These are phyloP conservation scores for Phialocephala subalpina DNA, from an alignment of 2,329 filamentous ascomycete genomes.

Conservation along the genomic window DNA sequence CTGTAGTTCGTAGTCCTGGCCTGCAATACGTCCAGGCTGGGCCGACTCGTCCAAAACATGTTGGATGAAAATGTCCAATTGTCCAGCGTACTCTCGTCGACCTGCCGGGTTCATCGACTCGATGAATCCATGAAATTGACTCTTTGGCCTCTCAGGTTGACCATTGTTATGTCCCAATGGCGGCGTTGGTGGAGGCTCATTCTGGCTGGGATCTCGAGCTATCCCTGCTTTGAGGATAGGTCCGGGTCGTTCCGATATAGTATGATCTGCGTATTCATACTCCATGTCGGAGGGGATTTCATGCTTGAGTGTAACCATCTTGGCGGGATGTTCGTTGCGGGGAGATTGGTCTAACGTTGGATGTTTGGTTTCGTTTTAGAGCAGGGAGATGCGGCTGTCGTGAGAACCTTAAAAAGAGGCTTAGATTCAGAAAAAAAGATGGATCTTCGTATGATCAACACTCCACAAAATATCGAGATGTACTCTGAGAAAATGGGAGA, in stretches of 20 bases:
- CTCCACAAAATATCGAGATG: not conserved
- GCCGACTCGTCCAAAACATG: not conserved
- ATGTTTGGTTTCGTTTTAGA: slow-evolving; percentile 2
- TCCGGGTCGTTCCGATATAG: slow-evolving; percentile 5
- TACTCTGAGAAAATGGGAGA: not conserved
- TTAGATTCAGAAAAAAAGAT: not conserved
- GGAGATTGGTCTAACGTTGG: not conserved
- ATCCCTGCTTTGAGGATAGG: not conserved
- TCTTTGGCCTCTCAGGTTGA: not conserved
- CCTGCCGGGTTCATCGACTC: not conserved
- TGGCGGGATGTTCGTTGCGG: not conserved
- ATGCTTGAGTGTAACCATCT: slow-evolving; percentile 6
- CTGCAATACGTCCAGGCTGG: not conserved
- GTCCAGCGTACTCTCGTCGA: not conserved
- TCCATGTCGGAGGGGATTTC: not conserved
- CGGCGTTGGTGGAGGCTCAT: not conserved
- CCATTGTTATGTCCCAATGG: not conserved
- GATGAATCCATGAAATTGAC: not conserved
- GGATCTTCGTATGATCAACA: not conserved
- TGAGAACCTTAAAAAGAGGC: not conserved
- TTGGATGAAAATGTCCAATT: not conserved
- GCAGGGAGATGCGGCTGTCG: not conserved
- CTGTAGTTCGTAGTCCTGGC: not conserved
- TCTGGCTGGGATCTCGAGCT: not conserved
- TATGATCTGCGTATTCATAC: slow-evolving; percentile 3